Evolutionary conservation across 2,329 filamentous ascomycete species (phyloP), one percentile per base, ranked within the genome.

Genomic region (Myriosclerotinia curreyana): DNA sequence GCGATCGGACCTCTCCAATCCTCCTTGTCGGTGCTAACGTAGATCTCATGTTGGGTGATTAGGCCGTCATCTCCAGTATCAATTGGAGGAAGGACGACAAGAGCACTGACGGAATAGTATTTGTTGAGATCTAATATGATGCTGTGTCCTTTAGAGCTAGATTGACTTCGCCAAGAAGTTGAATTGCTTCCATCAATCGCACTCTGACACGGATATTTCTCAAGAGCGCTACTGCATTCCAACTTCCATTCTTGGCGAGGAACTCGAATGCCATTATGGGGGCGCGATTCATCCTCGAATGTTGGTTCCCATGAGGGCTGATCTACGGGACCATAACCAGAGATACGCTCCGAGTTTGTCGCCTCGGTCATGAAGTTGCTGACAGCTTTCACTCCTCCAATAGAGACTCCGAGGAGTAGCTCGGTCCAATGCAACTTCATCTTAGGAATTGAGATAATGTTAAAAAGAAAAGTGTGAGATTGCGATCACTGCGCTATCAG

Each of bases 281-380:
- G 54, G 22, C 11, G 54, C 6, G 54, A 58, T 34, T 46, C 40
- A 17, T 58, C 54, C 20, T 8, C 34, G 20, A 58, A 58, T 34
- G 6, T 34, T 6, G 54, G 54, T 22, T 46, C 54, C 54, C 54
- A 58, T 46, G 40, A 58, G 12, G 54, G 54, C 8, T 46, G 6
- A 28, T 58, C 54, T n/a, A 46, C 40, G n/a, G 54, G 40, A 8
- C 54, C 54, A 36, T 58, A 58, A 5, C 54, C 54, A 22, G 40
- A 58, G 12, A 46, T 58, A 8, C 54, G 54, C 40, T 58, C 40
- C 20, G 54, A 58, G 20, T 36, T 58, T 20, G 14, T 46, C 12
- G 54, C 54, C 40, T 58, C 54, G 22, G 17, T 46, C 54, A 58
- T 58, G 28, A 46, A 58, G 40, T 58, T 58, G 14, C 40, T 46